Base-by-base conservation (phyloP, 306 rosid species). In the Clitoria ternatea region DNA sequence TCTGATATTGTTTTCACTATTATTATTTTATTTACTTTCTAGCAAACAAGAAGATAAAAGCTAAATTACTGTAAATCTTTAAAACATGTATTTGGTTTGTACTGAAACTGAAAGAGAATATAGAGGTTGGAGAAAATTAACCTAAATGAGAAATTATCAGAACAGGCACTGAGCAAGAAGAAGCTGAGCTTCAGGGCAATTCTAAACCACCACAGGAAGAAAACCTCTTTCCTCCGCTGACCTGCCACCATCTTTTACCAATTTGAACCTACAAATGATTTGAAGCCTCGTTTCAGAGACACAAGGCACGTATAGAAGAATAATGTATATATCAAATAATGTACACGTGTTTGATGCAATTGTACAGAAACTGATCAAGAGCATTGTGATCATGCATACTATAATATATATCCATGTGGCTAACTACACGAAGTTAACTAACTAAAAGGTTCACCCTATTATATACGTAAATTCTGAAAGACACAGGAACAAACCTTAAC, bases 141-240 rank as follows among this genome's bases (percentile, higher is more conserved):
- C 91, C 95, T 86, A 23, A 53, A 33, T 4, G 68, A 40, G 33
- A 35, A 36, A 17, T 23, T 37, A 26, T 56, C 73, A 52, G 79
- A 81, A 69, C 15, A 68, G 2, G 69, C 71, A 64, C 30, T 49
- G 5, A 68, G 47, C 35, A 72, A 39, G 78, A 57, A 2, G 30
- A 81, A 49, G 57, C 74, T 43, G 8, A 84, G 49, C n/a, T 14
- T 45, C 5, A 68, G 6, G 48, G 42, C 69, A 20, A 76, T 36
- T 76, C 55, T 60, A 44, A 72, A 48, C 65, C 76, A 61, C 62
- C 70, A 48, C 27, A 66, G 2, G 45, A 50, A 47, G 27, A 48
- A 22, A 32, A 22, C 23, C 2, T 20, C 6, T 30, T 56, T 64
- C 36, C n/a, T 30, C 48, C 17, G 15, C 7, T 40, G 3, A 27